Evolutionary conservation across 163 green algal species (phyloP).

Genomic region (Scenedesmus sp.): DNA sequence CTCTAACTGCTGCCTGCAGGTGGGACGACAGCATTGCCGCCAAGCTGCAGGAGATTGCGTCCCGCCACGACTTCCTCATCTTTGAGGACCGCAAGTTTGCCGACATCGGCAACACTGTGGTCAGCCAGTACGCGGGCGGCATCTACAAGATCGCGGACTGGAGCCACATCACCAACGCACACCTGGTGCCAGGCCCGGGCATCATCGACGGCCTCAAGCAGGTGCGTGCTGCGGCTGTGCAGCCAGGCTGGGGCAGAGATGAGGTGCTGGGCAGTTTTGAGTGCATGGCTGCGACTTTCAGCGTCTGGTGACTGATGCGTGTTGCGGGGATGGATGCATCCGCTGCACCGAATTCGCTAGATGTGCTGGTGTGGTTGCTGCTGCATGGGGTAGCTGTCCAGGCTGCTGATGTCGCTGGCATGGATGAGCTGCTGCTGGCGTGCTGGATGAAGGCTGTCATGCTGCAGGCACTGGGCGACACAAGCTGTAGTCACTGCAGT

Average conservation of each 20-base stretch:
- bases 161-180: constrained; percentile 98
- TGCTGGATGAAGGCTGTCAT: neutral
- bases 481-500: neutral
- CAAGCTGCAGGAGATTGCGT: constrained; percentile 83
- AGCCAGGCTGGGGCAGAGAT: too few species aligned
- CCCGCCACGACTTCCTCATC: constrained; percentile 98
- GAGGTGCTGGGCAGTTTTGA: neutral
- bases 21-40: constrained; percentile 79
- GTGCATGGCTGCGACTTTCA: neutral
- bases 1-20: neutral
- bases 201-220: constrained; percentile 98
- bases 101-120: constrained; percentile 99
- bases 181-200: constrained; percentile 95
- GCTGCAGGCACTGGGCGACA: neutral
- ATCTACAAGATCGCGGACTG: constrained; percentile 99
- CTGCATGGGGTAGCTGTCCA: too few species aligned
- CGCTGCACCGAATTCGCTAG: too few species aligned
- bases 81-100: constrained; percentile 99
- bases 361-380: too few species aligned
- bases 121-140: constrained; percentile 92
- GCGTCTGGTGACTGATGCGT: too few species aligned
- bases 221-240: constrained; percentile 2
- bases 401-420: neutral
- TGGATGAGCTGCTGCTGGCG: neutral
- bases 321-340: too few species aligned